phyloP scores from a whole-genome alignment of 345 rosid genomes.

The Lenwebbia sp. region DNA sequence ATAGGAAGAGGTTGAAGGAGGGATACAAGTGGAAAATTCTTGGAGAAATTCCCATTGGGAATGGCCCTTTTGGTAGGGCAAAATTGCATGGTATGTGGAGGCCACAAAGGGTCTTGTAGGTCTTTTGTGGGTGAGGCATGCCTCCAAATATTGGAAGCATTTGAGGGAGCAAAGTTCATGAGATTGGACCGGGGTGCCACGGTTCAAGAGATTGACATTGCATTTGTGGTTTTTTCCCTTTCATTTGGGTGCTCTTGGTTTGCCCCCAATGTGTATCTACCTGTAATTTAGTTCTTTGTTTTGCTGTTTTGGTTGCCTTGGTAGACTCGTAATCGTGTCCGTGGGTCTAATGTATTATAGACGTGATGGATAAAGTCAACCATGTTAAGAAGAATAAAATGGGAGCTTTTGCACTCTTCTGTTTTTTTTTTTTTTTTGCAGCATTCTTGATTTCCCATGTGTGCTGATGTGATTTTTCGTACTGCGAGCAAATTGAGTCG shows the following conservation, averaged over 20 bases:
- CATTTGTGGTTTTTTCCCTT: not conserved
- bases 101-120: not conserved
- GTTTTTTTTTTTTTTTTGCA: not conserved
- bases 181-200: not conserved
- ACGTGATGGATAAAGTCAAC: not conserved
- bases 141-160: not conserved
- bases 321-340: not conserved
- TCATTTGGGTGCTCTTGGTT: not conserved
- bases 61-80: not conserved
- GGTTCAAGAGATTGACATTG: not conserved
- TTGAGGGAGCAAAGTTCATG: not conserved
- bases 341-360: not conserved
- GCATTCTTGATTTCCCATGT: not conserved
- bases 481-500: accelerated
- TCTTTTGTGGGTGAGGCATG: not conserved
- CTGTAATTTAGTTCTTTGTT: not conserved
- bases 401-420: not conserved
- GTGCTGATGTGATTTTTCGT: accelerated
- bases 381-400: not conserved
- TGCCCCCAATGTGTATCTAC: not conserved
- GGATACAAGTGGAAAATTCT: not conserved
- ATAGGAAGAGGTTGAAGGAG: not conserved
- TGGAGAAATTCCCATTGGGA: not conserved
- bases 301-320: not conserved
- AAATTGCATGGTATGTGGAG: not conserved